Conservation (phyloP, 1,139 yeast species). For the Kodamaea ohmeri region DNA sequence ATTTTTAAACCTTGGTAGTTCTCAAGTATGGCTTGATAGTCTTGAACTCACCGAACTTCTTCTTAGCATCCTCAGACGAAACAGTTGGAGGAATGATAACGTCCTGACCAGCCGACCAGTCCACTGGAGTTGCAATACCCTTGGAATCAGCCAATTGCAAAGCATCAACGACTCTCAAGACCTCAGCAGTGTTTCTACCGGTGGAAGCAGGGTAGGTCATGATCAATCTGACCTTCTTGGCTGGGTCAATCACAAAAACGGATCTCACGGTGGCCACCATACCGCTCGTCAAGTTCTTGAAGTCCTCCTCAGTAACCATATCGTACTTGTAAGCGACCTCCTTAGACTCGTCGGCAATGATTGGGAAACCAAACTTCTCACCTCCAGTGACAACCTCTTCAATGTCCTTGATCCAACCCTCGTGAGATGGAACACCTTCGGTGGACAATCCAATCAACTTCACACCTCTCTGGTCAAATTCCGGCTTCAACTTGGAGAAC, state of each 20-base stretch:
- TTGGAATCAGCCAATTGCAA: slow-evolving; percentile 71
- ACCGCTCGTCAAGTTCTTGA: slow-evolving; percentile 17
- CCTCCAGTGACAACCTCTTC: slow-evolving; percentile 67
- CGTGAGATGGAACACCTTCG: slow-evolving; percentile 66
- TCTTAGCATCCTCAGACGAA: slow-evolving; percentile 68
- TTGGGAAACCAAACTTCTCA: slow-evolving; percentile 62
- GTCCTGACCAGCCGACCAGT: slow-evolving; percentile 86
- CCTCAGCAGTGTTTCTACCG: slow-evolving; percentile 88
- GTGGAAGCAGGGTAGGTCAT: slow-evolving; percentile 82
- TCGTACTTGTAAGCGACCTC: slow-evolving; percentile 68
- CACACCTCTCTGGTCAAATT: slow-evolving; percentile 71
- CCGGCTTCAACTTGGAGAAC: slow-evolving; percentile 78
- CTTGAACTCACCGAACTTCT: slow-evolving; percentile 72
- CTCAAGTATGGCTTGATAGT: slow-evolving; percentile 72
- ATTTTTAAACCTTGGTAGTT: slow-evolving; percentile 16
- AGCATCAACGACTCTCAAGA: slow-evolving; percentile 76
- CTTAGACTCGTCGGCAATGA: slow-evolving; percentile 73
- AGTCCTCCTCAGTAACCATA: slow-evolving; percentile 48
- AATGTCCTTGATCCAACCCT: slow-evolving; percentile 80
- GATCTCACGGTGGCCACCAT: slow-evolving; percentile 64
- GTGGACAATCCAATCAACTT: slow-evolving; percentile 80
- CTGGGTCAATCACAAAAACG: slow-evolving; percentile 79
- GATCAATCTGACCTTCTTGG: slow-evolving; percentile 68
- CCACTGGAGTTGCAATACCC: slow-evolving; percentile 77
- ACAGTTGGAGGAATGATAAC: slow-evolving; percentile 78